Base-by-base conservation (phyloP, 768 basidiomycete genomes). In the Pulveroboletus sp. region DNA sequence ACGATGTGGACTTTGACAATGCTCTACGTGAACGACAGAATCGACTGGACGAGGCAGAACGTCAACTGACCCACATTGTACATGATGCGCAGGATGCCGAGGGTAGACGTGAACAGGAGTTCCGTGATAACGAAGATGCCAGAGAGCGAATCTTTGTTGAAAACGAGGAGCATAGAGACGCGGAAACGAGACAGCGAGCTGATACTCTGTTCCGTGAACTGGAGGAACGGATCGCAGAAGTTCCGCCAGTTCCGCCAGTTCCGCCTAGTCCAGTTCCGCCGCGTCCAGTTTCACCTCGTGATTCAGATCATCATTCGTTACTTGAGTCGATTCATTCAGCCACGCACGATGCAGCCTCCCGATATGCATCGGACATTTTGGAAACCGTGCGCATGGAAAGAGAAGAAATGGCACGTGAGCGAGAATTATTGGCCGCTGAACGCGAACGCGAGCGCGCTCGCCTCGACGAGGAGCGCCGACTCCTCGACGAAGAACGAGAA, bases 101-200 rank as follows among this genome's bases (percentile, higher is more conserved):
- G 58, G 75, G 79, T 24, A 71, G 71, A 40, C 78, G 88, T 9
- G 87, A 90, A 49, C 65, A 63, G 8, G 79, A 82, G 28, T 89
- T 87, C 68, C 75, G 78, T 15, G 69, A 69, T 1, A 77, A 79
- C 51, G 89, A 91, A 64, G 80, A 83, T 10, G 81, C 79, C 44
- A 73, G 87, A 7, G 74, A 86, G 17, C 76, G 70, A 8, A 63
- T 82, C 2, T 89, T 88, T 63, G 59, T 74, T 28, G 81, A 83
- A 2, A 72, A 71, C 36, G 83, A 90, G 59, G 74, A 69, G 3
- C 73, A 79, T 39, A 73, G 88, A 35, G 79, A 79, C 18, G 65
- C 72, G 21, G 85, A 87, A 59, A 70, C 80, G 10, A 67, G 70
- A 47, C 73, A 79, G 40, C 66, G 66, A 27, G 47, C 57, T 8